A percentile compares a stretch with the other conserved stretches of the same genome.
phyloP scores from a whole-genome alignment of 2,329 filamentous ascomycete species.

The Metarhizium humberi region DNA sequence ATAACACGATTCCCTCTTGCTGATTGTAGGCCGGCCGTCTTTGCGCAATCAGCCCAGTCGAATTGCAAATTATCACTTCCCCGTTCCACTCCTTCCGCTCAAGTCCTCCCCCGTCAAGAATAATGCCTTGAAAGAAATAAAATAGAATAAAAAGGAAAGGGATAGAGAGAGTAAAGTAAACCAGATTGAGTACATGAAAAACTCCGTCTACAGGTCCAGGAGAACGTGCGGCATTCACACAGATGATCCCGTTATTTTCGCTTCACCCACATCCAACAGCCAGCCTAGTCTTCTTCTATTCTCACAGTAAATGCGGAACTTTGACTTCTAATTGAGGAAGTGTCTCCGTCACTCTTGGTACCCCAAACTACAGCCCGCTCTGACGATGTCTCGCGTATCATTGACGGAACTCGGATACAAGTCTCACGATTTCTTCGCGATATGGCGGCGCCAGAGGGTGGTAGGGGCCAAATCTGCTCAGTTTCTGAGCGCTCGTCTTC shows the following conservation, averaged over 20 bases:
- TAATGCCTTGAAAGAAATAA: too few relatives aligned
- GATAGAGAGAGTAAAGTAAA: too few relatives aligned
- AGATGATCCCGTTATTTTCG: neutral
- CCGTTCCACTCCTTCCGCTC: too few relatives aligned
- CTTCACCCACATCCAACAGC: neutral
- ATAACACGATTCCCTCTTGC: too few relatives aligned
- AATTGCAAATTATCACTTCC: too few relatives aligned
- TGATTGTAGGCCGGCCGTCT: too few relatives aligned
- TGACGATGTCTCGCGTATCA: conserved; percentile 6
- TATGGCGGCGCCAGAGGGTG: neutral
- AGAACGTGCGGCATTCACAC: neutral
- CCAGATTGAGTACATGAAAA: too few relatives aligned
- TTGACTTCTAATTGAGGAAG: conserved; percentile 7
- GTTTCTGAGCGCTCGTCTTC: conserved; percentile 3
- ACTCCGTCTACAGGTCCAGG: too few relatives aligned
- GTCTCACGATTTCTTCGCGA: conserved; percentile 1
- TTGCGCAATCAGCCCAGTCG: too few relatives aligned
- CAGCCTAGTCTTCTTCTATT: conserved; percentile 6
- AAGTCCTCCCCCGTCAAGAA: too few relatives aligned
- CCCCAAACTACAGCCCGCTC: neutral
- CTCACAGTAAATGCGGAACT: conserved; percentile 11
- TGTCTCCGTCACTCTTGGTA: conserved; percentile 5
- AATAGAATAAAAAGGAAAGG: too few relatives aligned
- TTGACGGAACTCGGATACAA: conserved; percentile 6
- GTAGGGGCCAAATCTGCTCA: conserved; percentile 6